A percentile compares a stretch with the other conserved stretches of the same genome.
Evolutionary conservation across 495 filamentous ascomycete genomes (phyloP).

Genomic region (Zalerion maritima): DNA sequence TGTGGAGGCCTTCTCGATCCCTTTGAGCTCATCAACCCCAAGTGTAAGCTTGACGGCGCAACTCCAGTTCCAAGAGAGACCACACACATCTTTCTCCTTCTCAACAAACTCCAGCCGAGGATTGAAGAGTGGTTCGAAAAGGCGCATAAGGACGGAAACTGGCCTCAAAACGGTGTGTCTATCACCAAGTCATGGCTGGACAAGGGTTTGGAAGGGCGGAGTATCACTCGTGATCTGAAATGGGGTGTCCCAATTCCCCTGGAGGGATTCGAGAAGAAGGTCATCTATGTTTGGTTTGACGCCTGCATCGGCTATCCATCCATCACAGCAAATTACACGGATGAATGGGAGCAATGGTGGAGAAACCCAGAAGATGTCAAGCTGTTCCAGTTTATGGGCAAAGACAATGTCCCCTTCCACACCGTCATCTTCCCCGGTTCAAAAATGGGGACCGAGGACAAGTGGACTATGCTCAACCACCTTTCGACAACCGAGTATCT

Average conservation of each 20-base stretch:
- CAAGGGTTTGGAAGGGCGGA: slow-evolving; percentile 65
- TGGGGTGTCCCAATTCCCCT: slow-evolving; percentile 71
- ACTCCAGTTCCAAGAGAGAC: slow-evolving; percentile 55
- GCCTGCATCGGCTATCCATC: slow-evolving; percentile 93
- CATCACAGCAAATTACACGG: slow-evolving; percentile 85
- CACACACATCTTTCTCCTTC: slow-evolving; percentile 52
- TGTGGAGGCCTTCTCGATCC: slow-evolving; percentile 70
- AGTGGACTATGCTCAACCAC: slow-evolving; percentile 85
- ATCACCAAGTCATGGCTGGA: slow-evolving; percentile 70
- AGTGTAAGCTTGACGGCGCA: slow-evolving; percentile 73
- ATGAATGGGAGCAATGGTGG: slow-evolving; percentile 95
- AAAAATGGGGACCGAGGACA: slow-evolving; percentile 68
- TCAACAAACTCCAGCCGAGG: slow-evolving; percentile 64
- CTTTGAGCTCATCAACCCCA: slow-evolving; percentile 42
- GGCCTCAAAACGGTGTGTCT: slow-evolving; percentile 61
- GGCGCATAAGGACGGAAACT: slow-evolving; percentile 32
- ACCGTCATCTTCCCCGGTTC: slow-evolving; percentile 82
- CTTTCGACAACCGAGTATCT: slow-evolving; percentile 88
- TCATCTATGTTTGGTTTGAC: slow-evolving; percentile 97
- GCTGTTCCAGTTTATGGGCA: slow-evolving; percentile 96
- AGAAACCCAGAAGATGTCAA: slow-evolving; percentile 73
- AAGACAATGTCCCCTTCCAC: slow-evolving; percentile 92
- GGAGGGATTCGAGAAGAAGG: slow-evolving; percentile 59
- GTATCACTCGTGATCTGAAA: slow-evolving; percentile 83
- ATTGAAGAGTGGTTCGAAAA: slow-evolving; percentile 57